Conservation (phyloP, 345 rosid genomes). For the Hibiscus mutabilis region DNA sequence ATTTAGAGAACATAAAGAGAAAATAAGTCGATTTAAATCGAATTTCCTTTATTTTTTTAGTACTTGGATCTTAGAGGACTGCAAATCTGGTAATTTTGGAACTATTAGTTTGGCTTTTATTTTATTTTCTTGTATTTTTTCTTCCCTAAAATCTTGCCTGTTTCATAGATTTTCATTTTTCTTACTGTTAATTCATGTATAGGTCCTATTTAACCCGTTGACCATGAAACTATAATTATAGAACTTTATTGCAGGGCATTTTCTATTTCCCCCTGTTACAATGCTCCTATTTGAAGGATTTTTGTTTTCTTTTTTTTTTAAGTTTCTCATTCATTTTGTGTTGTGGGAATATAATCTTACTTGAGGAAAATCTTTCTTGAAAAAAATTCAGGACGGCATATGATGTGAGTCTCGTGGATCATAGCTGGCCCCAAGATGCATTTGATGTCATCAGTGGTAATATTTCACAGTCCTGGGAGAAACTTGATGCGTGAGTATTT, state of each 20-base stretch:
- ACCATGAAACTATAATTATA: no score
- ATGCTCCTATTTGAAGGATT: no score
- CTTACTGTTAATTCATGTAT: not conserved
- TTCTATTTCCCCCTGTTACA: no score
- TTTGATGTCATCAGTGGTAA: slow-evolving; percentile 69
- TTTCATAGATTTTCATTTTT: not conserved
- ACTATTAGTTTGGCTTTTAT: no score
- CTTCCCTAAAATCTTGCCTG: not conserved
- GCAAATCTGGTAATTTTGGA: no score
- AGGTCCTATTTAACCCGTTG: no score
- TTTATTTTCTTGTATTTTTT: not conserved
- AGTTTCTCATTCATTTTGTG: not conserved
- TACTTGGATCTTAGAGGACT: no score
- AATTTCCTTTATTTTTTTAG: no score
- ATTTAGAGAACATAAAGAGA: not conserved
- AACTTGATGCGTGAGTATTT: slow-evolving; percentile 83
- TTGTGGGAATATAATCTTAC: slow-evolving; percentile 1
- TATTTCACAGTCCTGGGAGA: slow-evolving; percentile 79
- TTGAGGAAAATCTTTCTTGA: not conserved
- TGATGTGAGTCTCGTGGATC: slow-evolving; percentile 68
- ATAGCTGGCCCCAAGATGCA: slow-evolving; percentile 53
- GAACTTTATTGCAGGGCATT: no score
- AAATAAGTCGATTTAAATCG: not conserved
- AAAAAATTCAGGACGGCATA: slow-evolving; percentile 57
- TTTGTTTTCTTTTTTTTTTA: no score